phyloP scores from a whole-genome alignment of 257 asterid species.

The Scutellaria barbata region DNA sequence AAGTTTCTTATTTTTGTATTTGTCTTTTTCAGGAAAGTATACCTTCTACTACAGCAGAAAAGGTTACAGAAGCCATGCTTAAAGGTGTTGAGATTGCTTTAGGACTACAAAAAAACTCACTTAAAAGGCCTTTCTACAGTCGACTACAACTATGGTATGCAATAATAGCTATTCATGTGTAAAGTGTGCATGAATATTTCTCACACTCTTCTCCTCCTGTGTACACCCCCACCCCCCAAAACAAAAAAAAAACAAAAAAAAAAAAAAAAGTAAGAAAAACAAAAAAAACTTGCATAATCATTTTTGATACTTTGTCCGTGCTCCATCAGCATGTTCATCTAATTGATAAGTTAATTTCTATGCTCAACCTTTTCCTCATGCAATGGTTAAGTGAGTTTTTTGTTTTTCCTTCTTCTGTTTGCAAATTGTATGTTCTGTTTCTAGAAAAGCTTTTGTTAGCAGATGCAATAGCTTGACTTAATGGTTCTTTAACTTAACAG shows the following conservation, averaged over 20 bases:
- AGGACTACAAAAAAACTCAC: conserved; percentile 66
- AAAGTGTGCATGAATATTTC: conserved; percentile 1
- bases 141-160: conserved; percentile 87
- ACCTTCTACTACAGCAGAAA: conserved; percentile 76
- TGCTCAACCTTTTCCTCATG: neutral
- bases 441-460: neutral
- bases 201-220: neutral
- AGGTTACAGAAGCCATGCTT: conserved; percentile 84
- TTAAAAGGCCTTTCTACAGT: conserved; percentile 69
- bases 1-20: conserved; percentile 1
- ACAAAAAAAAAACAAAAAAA: neutral
- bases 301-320: neutral
- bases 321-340: neutral
- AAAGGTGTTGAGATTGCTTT: conserved; percentile 81
- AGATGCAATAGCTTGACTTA: conserved; percentile 26
- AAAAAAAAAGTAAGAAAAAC: neutral
- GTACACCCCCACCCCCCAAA: neutral
- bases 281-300: neutral
- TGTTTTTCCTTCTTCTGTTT: neutral
- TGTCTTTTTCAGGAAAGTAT: conserved; percentile 70
- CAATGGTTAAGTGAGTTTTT: neutral
- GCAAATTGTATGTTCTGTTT: neutral
- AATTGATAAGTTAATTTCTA: neutral
- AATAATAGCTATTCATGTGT: neutral
- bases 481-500: conserved; percentile 47